Percentiles rank a stretch among this genome's conserved stretches.
These are phyloP conservation scores for Sporothrix brunneoviolacea DNA, from an alignment of 2,329 filamentous ascomycete species.

Conservation along the genomic window DNA sequence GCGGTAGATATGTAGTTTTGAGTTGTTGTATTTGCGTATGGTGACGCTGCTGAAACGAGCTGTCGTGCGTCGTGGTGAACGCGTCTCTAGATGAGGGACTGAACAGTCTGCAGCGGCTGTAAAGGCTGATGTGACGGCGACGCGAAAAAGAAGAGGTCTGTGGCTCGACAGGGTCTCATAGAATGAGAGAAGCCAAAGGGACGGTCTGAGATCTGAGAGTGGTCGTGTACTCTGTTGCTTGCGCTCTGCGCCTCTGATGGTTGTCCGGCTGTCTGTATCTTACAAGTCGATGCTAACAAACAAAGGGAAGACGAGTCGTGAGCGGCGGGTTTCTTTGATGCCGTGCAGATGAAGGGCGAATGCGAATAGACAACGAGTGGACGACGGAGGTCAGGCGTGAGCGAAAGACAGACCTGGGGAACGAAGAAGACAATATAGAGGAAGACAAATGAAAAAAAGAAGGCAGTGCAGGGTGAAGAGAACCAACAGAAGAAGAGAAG, in stretches of 20 bases:
- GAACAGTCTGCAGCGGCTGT: conserved; percentile 4
- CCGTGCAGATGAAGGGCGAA: neutral
- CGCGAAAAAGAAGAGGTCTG: conserved; percentile 2
- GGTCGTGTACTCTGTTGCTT: neutral
- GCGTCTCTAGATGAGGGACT: neutral
- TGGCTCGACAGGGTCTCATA: conserved; percentile 12
- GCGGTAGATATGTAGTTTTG: neutral
- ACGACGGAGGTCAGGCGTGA: conserved; percentile 15
- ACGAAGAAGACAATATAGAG: neutral
- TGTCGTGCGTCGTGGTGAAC: neutral
- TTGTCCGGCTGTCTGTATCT: neutral
- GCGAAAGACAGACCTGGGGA: conserved; percentile 17
- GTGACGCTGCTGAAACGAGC: neutral
- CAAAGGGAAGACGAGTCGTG: no score
- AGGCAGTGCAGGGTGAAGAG: no score
- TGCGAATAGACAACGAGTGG: neutral
- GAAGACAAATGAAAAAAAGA: neutral
- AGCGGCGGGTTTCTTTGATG: no score
- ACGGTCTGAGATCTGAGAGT: no score
- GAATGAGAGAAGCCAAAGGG: conserved; percentile 4
- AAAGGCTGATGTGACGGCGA: conserved; percentile 10
- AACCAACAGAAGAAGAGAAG: neutral
- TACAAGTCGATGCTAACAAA: no score
- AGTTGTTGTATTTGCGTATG: neutral
- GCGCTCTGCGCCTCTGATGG: neutral